Percentiles rank a stretch among this genome's conserved stretches.
Conservation (phyloP, 192 early-diverging fungal species). For the Podila epicladia region DNA sequence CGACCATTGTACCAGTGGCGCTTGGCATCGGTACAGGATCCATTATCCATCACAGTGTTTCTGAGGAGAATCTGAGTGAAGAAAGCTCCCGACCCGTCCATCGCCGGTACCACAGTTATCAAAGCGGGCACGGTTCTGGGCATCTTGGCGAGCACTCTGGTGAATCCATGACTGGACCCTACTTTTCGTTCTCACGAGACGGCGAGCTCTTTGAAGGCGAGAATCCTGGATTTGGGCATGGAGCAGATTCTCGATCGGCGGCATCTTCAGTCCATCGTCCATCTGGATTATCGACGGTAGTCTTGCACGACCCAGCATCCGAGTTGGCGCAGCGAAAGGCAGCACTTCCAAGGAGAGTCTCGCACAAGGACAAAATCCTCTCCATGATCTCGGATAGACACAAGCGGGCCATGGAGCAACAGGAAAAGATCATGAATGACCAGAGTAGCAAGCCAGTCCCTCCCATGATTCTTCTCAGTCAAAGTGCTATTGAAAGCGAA, state of each 20-base stretch:
- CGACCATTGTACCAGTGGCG: slow-evolving; percentile 19
- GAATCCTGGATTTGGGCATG: background rate
- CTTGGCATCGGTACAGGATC: slow-evolving; percentile 17
- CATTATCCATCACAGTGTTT: slow-evolving; percentile 4
- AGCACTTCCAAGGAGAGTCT: slow-evolving; percentile 24
- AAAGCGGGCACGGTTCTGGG: background rate
- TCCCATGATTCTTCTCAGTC: slow-evolving; percentile 51
- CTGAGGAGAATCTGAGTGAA: slow-evolving; percentile 10
- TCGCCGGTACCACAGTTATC: slow-evolving; percentile 22
- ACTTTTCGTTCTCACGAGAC: slow-evolving; percentile 39
- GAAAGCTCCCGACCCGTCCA: background rate
- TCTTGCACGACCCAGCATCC: slow-evolving; percentile 36
- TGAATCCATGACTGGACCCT: slow-evolving; percentile 23
- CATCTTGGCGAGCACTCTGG: background rate
- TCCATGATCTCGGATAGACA: slow-evolving; percentile 46
- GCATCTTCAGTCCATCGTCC: slow-evolving; percentile 22
- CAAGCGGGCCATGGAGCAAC: slow-evolving; percentile 35
- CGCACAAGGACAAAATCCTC: slow-evolving; percentile 39
- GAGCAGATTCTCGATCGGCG: background rate
- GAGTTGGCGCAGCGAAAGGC: slow-evolving; percentile 31
- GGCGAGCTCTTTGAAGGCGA: slow-evolving; percentile 31
- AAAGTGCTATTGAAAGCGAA: slow-evolving; percentile 21
- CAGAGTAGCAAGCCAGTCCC: slow-evolving; percentile 31
- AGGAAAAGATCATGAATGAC: slow-evolving; percentile 20
- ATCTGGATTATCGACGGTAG: slow-evolving; percentile 26